A percentile compares a stretch with the other conserved stretches of the same genome.
phyloP scores from a whole-genome alignment of 495 filamentous ascomycete genomes.

The Hypoxylon fuscum region DNA sequence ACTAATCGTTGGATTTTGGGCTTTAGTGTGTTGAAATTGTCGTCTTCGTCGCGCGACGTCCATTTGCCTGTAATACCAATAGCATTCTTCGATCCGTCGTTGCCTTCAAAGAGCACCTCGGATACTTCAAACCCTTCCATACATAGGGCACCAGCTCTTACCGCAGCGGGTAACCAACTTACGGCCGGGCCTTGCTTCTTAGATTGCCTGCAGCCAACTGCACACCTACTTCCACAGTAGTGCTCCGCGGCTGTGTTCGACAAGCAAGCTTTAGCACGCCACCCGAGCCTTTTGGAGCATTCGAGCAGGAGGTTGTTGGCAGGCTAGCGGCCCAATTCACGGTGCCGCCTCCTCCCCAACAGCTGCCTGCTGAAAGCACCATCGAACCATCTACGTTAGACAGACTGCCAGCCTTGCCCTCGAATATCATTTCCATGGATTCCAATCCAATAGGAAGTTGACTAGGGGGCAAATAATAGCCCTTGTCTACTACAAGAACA shows the following conservation, averaged over 20 bases:
- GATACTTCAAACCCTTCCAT: slow-evolving; percentile 74
- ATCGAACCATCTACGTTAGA: slow-evolving; percentile 66
- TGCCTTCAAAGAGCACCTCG: slow-evolving; percentile 66
- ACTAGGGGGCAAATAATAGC: slow-evolving; percentile 68
- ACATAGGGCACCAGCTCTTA: slow-evolving; percentile 70
- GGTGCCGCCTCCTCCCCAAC: slow-evolving; percentile 79
- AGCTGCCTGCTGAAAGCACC: slow-evolving; percentile 66
- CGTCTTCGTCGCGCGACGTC: slow-evolving; percentile 69
- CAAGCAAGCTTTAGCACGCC: slow-evolving; percentile 67
- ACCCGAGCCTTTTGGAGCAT: slow-evolving; percentile 73
- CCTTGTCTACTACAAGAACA: slow-evolving; percentile 77
- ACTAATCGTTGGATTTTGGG: slow-evolving; percentile 56
- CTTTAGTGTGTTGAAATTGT: slow-evolving; percentile 54
- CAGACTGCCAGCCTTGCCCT: slow-evolving; percentile 56
- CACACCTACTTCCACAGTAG: slow-evolving; percentile 72
- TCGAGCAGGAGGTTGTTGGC: slow-evolving; percentile 71
- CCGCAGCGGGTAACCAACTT: slow-evolving; percentile 74
- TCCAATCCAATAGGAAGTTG: slow-evolving; percentile 69
- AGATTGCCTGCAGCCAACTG: slow-evolving; percentile 68
- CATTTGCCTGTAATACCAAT: slow-evolving; percentile 70
- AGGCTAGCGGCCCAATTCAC: slow-evolving; percentile 79
- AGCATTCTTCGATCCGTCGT: slow-evolving; percentile 60
- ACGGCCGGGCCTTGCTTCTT: slow-evolving; percentile 75
- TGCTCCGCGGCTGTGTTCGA: slow-evolving; percentile 75
- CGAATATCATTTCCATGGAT: slow-evolving; percentile 65